Conservation (phyloP, 2,329 filamentous ascomycete species). For the Aspergillus neoniger region DNA sequence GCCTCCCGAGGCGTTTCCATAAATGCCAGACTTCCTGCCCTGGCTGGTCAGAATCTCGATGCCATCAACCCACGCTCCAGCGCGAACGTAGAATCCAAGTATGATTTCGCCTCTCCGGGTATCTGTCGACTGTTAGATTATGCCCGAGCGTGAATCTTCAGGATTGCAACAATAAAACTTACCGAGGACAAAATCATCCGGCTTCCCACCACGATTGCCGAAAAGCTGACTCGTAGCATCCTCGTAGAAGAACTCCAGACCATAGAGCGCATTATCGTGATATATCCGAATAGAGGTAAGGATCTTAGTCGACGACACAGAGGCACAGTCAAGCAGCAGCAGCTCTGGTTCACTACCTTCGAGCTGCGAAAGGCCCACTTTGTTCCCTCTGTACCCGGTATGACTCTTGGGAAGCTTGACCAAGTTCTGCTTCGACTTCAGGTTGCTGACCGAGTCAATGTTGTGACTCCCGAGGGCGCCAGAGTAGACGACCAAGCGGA, state of each 20-base stretch:
- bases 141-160: background rate
- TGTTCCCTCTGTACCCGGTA: slow-evolving; percentile 73
- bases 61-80: slow-evolving; percentile 80
- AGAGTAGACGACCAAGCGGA: slow-evolving; percentile 75
- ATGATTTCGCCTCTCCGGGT: slow-evolving; percentile 82
- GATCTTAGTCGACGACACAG: slow-evolving; percentile 68
- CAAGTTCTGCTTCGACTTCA: slow-evolving; percentile 70
- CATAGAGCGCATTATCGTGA: slow-evolving; percentile 75
- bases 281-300: slow-evolving; percentile 75
- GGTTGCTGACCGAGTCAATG: slow-evolving; percentile 72
- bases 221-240: slow-evolving; percentile 82
- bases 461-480: slow-evolving; percentile 72
- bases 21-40: slow-evolving; percentile 82
- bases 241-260: slow-evolving; percentile 91
- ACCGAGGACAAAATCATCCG: slow-evolving; percentile 76
- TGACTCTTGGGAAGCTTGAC: slow-evolving; percentile 76
- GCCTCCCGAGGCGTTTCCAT: slow-evolving; percentile 77
- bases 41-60: slow-evolving; percentile 86
- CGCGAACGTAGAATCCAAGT: slow-evolving; percentile 79
- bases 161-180: slow-evolving; percentile 37
- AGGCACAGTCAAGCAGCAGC: slow-evolving; percentile 70
- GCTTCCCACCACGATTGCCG: slow-evolving; percentile 73
- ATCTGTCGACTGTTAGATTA: slow-evolving; percentile 55
- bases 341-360: slow-evolving; percentile 70
- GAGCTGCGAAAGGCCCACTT: slow-evolving; percentile 71